Base-by-base conservation (phyloP, 2,329 filamentous ascomycete species). In the Penicillium sp. region DNA sequence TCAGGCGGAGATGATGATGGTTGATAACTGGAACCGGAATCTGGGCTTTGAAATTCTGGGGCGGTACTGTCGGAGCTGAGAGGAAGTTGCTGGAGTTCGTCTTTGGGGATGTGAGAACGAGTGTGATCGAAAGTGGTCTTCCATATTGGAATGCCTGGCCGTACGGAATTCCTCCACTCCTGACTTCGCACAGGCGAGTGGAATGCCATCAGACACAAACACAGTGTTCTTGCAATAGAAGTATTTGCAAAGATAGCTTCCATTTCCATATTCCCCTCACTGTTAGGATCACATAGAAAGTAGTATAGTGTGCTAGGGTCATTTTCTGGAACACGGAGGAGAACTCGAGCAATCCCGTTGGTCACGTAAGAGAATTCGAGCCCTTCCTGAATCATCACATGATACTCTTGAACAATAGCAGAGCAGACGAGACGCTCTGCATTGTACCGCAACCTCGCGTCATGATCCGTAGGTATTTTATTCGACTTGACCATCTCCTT, bases 291-390 rank as follows among this genome's bases (percentile, higher is more conserved):
- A 44, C 51, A 57, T 10, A 61, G 47, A 49, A 57, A 55, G 48
- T 65, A 64, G 47, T 61, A 60, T 2, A 65, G 55, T 6, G 48
- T 60, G 29, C n/a, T 36, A 8, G 59, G 60, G 1, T 31, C 13
- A 6, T 31, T 6, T 6, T 31, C 3, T 14, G 28, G 28, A 14
- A 31, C 13, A 31, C 28, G 28, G 4, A 31, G 28, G 1, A 31
- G 28, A 4, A 31, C 13, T 4, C 13, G 13, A 5, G 28, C 13
- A 14, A 31, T 14, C 4, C 28, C 13, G 11, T n/a, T 31, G 4
- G 13, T 31, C 13, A 31, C 1, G 4, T 31, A 31, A 13, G 28
- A 31, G 7, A 6, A 31, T 14, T 31, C 28, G 13, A 31, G 28
- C 7, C 28, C 28, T 14, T 31, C 28, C 13, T 31, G 13, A 4